Conservation (phyloP, 805 yeast genomes). For the Wickerhamiella slavikovae region DNA sequence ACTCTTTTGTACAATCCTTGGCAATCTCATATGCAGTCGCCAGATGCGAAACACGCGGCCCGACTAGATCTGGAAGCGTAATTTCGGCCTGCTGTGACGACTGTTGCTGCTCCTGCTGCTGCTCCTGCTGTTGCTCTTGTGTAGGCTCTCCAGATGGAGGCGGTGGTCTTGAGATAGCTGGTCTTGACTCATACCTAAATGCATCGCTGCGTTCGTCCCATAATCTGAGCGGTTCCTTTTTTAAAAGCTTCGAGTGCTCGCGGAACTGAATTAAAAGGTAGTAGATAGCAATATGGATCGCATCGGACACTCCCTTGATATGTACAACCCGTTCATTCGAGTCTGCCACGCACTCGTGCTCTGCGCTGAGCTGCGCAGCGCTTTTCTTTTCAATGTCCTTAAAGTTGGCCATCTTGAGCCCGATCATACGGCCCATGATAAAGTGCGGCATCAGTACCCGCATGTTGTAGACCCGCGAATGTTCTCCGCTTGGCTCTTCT, state of each 20-base stretch:
- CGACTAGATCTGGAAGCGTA: not conserved
- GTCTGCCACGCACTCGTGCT: constrained; percentile 46
- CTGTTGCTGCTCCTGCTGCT: too few species aligned
- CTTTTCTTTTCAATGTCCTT: constrained; percentile 67
- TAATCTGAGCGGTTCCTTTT: too few species aligned
- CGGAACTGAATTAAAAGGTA: constrained; percentile 26
- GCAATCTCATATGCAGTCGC: constrained; percentile 12
- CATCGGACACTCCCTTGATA: constrained; percentile 65
- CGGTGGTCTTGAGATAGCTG: not conserved
- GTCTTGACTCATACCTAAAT: too few species aligned
- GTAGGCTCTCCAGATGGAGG: not conserved
- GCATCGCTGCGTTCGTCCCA: too few species aligned
- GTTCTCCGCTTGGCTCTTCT: constrained; percentile 35
- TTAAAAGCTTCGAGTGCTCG: not conserved
- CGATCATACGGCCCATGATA: constrained; percentile 62
- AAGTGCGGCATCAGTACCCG: constrained; percentile 56
- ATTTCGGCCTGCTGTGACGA: too few species aligned
- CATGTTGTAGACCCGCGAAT: constrained; percentile 34
- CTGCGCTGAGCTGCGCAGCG: constrained; percentile 57
- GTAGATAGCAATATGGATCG: constrained; percentile 66
- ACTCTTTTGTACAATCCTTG: constrained; percentile 5
- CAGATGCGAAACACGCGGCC: not conserved
- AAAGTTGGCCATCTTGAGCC: constrained; percentile 52
- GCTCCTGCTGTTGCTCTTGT: not conserved
- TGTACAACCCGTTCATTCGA: constrained; percentile 60